Base-by-base conservation (phyloP, 768 basidiomycete genomes). In the Tylopilus sp. region DNA sequence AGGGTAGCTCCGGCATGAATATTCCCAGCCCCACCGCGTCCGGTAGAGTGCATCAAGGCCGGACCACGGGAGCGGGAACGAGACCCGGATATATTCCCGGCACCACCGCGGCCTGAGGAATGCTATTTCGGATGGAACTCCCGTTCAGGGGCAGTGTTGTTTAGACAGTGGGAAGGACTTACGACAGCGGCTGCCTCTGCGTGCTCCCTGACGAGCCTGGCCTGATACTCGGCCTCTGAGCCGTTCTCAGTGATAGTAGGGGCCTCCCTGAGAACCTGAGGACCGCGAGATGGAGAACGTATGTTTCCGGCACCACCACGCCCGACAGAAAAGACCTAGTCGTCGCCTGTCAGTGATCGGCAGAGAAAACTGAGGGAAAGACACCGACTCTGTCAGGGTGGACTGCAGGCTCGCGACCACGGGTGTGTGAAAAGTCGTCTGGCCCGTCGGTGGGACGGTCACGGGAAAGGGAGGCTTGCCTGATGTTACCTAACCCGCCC, bases 221-320 rank as follows among this genome's bases (percentile, higher is more conserved):
- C 65, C 41, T 69, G 65, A 50, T 58, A 55, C 3, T 50, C 61
- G 36, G 59, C 24, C 55, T 73, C 58, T 42, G 53, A 45, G 40
- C 41, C 47, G 12, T 71, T 61, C 21, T 71, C 70, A 1, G 62
- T 37, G 2, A 71, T 71, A 14, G 66, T 53, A 17, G 60, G 61
- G 7, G 69, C 46, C 48, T 83, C 85, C 31, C 6, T 28, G 40
- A 24, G 9, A 11, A 21, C 52, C n/a, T n/a, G n/a, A n/a, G n/a
- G n/a, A 29, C 48, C 52, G 31, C 84, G 80, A 22, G 89, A 89
- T 1, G 84, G 85, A 2, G 89, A 87, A 52, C 88, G 84, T 46
- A 94, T 84, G 76, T 95, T 95, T 10, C 92, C 92, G 9, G 80
- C 80, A 16, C 92, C 92, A 25, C 92, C 92, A 46, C 91, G 83